These are phyloP conservation scores for Aspergillus sp. DNA, from an alignment of 2,329 filamentous ascomycete species.

Conservation along the genomic window DNA sequence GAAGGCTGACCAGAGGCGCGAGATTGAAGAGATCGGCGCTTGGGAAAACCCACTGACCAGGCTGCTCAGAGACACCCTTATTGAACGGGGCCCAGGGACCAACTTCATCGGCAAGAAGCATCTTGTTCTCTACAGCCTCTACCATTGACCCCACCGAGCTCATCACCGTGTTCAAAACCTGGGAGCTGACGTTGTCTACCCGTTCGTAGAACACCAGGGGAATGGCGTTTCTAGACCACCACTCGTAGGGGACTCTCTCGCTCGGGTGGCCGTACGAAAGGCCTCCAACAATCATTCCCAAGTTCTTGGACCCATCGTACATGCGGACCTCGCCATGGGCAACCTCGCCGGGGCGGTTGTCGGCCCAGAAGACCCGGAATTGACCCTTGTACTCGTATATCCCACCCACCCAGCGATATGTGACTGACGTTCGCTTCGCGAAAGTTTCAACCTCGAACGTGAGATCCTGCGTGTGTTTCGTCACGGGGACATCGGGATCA, in stretches of 20 bases:
- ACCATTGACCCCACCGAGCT: constrained; percentile 16
- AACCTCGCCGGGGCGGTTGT: constrained; percentile 27
- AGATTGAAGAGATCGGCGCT: background rate
- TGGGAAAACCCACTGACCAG: constrained; percentile 8
- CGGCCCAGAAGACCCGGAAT: constrained; percentile 34
- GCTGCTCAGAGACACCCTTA: background rate
- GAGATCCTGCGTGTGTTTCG: constrained; percentile 28
- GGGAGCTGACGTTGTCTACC: constrained; percentile 25
- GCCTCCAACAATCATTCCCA: constrained; percentile 29
- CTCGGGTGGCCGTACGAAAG: constrained; percentile 11
- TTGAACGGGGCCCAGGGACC: constrained; percentile 6
- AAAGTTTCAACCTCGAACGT: constrained; percentile 23
- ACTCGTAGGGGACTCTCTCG: constrained; percentile 25
- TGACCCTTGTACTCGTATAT: constrained; percentile 28
- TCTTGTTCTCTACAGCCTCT: background rate
- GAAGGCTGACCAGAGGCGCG: background rate
- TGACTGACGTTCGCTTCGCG: constrained; percentile 17
- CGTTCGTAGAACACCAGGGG: constrained; percentile 38
- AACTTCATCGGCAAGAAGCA: constrained; percentile 8
- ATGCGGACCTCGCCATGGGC: constrained; percentile 21
- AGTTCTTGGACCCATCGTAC: constrained; percentile 31
- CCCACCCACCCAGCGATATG: constrained; percentile 41
- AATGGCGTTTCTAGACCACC: constrained; percentile 22
- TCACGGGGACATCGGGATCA: constrained; percentile 9
- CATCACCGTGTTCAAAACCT: constrained; percentile 17